Conservation (phyloP, 805 yeast species). For the Candida silvicultrix region DNA sequence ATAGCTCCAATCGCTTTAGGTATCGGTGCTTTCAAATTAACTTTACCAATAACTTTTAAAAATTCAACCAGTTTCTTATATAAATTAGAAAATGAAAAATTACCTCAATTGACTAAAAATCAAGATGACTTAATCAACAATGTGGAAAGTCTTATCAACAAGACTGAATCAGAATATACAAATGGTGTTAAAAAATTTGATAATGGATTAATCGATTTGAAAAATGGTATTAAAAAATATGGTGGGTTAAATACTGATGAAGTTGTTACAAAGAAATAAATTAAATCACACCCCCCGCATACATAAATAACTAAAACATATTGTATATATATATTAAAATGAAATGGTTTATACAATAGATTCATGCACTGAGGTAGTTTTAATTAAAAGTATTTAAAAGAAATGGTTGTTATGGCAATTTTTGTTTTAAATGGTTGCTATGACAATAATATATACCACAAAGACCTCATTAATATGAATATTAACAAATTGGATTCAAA, state of each 20-base stretch:
- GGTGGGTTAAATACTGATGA: slow-evolving; percentile 70
- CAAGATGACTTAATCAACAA: slow-evolving; percentile 45
- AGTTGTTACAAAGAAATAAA: slow-evolving; percentile 46
- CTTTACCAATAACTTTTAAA: slow-evolving; percentile 65
- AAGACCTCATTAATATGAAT: too few species aligned
- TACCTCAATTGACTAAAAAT: slow-evolving; percentile 59
- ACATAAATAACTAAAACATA: too few species aligned
- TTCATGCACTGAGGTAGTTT: too few species aligned
- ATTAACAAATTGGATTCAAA: too few species aligned
- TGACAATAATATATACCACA: too few species aligned
- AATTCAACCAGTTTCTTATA: slow-evolving; percentile 55
- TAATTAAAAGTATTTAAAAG: too few species aligned
- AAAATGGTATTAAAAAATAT: slow-evolving; percentile 30
- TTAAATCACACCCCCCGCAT: too few species aligned
- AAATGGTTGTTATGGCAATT: too few species aligned
- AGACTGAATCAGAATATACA: slow-evolving; percentile 37
- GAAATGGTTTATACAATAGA: too few species aligned
- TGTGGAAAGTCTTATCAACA: slow-evolving; percentile 37
- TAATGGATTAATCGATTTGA: slow-evolving; percentile 12
- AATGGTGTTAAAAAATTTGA: slow-evolving; percentile 21
- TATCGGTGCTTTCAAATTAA: slow-evolving; percentile 54
- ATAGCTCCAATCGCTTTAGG: slow-evolving; percentile 58
- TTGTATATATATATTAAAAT: too few species aligned
- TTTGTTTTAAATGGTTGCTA: too few species aligned
- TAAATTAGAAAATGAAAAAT: slow-evolving; percentile 49